Base-by-base conservation (phyloP, 768 basidiomycete genomes). In the Lactarius evosmus region DNA sequence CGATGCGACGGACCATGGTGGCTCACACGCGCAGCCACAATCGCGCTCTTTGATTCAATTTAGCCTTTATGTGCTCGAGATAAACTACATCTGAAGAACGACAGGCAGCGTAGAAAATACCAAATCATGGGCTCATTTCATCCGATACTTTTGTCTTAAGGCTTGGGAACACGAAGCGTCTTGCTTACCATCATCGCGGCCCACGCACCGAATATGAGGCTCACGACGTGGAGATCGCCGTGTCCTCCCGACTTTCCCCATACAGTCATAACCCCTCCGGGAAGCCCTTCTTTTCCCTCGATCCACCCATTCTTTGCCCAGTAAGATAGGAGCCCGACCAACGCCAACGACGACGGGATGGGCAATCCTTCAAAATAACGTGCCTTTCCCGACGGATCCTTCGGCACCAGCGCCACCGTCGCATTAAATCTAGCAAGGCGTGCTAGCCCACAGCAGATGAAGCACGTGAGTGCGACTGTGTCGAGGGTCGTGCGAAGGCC, bases 141-240 rank as follows among this genome's bases (percentile, higher is more conserved):
- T 63, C 46, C 61, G 32, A 51, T 25, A 56, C n/a, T 36, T 19
- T 32, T 53, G 46, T 56, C 36, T 82, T 75, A 91, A 52, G 83
- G 69, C 77, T 94, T 94, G 14, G 92, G 91, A 57, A 98, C 85
- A 56, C 86, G 83, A 52, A 99, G 79, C 17, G 97, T 98, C 78
- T 98, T 98, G 82, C 93, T 95, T 67, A 99, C 91, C 96, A 99
- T 98, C 54, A 91, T 89, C 17, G 94, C 89, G 9, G 91, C 96
- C 95, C 95, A 98, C 14, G 80, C 72, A 7, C 78, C 88, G 74
- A 94, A 93, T n/a, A 95, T 71, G 38, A 91, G 66, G 70, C 86
- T 86, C 46, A 87, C 86, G 41, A 84, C 76, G 75, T 99, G 97
- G 54, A 98, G 70, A 69, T 98, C 96, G 70, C 95, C 88, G 34